A percentile compares a stretch with the other conserved stretches of the same genome.
Evolutionary conservation across 441 rosid genomes (phyloP).

Genomic region (Aleurites moluccanus): DNA sequence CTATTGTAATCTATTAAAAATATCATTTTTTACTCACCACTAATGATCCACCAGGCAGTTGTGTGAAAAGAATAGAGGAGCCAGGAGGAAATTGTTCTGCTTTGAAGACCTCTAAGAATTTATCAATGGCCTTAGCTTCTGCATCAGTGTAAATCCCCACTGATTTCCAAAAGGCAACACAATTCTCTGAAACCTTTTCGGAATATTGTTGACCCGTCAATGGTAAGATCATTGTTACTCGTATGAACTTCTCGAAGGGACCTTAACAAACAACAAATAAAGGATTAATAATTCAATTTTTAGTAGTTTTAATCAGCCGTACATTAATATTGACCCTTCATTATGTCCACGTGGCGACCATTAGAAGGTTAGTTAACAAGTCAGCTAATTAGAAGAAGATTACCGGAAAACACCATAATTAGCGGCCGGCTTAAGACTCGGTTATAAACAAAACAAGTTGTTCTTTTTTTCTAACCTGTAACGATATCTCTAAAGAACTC

Average conservation of each 20-base stretch:
- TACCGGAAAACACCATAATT: too few relatives aligned
- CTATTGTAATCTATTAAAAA: too few relatives aligned
- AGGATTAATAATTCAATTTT: background rate
- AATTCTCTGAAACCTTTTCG: conserved; percentile 77
- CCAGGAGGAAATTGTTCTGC: conserved; percentile 68
- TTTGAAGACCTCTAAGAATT: conserved; percentile 56
- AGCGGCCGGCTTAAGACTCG: background rate
- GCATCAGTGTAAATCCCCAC: conserved; percentile 64
- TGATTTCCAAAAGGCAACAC: conserved; percentile 68
- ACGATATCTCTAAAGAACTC: conserved; percentile 82
- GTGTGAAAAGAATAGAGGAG: conserved; percentile 72
- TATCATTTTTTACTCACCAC: conserved; percentile 39
- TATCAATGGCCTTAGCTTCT: conserved; percentile 73
- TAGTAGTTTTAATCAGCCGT: too few relatives aligned
- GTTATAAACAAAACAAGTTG: background rate
- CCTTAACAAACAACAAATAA: background rate
- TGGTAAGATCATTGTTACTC: conserved; percentile 77
- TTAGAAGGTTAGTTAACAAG: too few relatives aligned
- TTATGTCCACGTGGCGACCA: too few relatives aligned
- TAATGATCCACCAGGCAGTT: conserved; percentile 47
- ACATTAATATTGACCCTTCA: too few relatives aligned
- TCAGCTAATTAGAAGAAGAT: too few relatives aligned
- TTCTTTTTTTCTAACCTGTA: conserved; percentile 44
- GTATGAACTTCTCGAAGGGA: conserved; percentile 61
- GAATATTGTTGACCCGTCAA: conserved; percentile 75